Conservation (phyloP, 2,329 filamentous ascomycete genomes). For the Chrysosporium queenslandicum region DNA sequence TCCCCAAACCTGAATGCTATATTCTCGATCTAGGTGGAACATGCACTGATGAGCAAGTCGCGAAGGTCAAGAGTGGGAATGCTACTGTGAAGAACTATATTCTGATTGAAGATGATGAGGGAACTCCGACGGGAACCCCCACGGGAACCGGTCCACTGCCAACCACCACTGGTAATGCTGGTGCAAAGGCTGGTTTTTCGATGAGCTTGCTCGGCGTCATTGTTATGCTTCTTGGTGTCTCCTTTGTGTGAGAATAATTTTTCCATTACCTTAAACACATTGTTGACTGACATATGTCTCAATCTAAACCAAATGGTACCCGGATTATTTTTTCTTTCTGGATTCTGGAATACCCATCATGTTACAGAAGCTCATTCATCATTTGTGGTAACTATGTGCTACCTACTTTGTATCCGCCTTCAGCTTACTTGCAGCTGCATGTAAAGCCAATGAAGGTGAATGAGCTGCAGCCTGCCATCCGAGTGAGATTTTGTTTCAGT, state of each 20-base stretch:
- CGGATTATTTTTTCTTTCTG: no score
- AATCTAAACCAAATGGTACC: neutral
- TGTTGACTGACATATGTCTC: neutral
- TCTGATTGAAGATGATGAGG: constrained; percentile 26
- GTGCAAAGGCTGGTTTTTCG: neutral
- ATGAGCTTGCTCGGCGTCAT: neutral
- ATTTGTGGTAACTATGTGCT: no score
- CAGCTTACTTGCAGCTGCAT: no score
- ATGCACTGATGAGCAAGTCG: constrained; percentile 39
- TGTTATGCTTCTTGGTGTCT: neutral
- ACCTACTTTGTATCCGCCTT: no score
- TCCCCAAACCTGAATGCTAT: constrained; percentile 37
- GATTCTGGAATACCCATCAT: no score
- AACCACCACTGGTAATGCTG: neutral
- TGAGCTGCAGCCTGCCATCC: no score
- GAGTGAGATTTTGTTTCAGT: no score
- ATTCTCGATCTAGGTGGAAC: constrained; percentile 29
- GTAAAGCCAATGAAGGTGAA: no score
- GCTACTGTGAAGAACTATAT: constrained; percentile 41
- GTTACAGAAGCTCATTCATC: no score
- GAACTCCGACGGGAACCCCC: neutral
- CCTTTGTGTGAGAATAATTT: neutral
- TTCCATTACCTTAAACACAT: neutral
- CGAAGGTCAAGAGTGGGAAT: constrained; percentile 36
- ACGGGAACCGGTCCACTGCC: neutral